A percentile compares a stretch with the other conserved stretches of the same genome.
These are phyloP conservation scores for Calocybe indica DNA, from an alignment of 768 basidiomycete genomes.

Conservation along the genomic window DNA sequence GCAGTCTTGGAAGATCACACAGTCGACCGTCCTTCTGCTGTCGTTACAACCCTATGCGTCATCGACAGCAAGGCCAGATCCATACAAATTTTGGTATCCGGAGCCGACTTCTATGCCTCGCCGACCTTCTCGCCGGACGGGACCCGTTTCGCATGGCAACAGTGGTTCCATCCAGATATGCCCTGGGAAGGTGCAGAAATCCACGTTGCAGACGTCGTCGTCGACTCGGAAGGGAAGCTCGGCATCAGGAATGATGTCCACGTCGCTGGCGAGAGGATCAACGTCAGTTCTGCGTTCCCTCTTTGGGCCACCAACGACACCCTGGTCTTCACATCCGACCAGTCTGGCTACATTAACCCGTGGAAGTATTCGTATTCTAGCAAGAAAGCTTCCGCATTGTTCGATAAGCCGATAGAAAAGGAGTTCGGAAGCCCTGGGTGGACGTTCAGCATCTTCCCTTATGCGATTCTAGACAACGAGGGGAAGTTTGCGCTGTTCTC, in stretches of 20 bases:
- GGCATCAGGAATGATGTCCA: conserved; percentile 28
- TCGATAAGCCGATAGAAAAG: conserved; percentile 36
- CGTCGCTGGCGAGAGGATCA: conserved; percentile 46
- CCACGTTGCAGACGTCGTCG: conserved; percentile 39
- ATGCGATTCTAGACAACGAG: conserved; percentile 34
- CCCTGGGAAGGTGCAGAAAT: conserved; percentile 19
- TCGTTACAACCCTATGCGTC: conserved; percentile 52
- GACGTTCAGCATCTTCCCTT: conserved; percentile 42
- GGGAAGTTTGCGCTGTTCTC: conserved; percentile 28
- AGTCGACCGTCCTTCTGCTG: conserved; percentile 36
- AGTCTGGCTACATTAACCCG: conserved; percentile 63
- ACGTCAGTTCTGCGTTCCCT: conserved; percentile 54
- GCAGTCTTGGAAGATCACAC: conserved; percentile 73
- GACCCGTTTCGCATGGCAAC: conserved; percentile 17
- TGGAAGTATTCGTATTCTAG: conserved; percentile 43
- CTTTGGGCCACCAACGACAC: conserved; percentile 50
- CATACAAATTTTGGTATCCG: conserved; percentile 39
- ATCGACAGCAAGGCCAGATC: conserved; percentile 43
- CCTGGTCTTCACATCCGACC: conserved; percentile 61
- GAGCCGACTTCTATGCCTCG: conserved; percentile 72
- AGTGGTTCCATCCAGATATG: conserved; percentile 22
- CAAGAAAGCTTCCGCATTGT: conserved; percentile 28
- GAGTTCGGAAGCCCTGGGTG: conserved; percentile 60
- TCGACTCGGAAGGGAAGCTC: conserved; percentile 17
- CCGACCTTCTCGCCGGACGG: conserved; percentile 19